These are phyloP conservation scores for Mucor piriformis DNA, from an alignment of 371 early-diverging fungal species.

Conservation along the genomic window DNA sequence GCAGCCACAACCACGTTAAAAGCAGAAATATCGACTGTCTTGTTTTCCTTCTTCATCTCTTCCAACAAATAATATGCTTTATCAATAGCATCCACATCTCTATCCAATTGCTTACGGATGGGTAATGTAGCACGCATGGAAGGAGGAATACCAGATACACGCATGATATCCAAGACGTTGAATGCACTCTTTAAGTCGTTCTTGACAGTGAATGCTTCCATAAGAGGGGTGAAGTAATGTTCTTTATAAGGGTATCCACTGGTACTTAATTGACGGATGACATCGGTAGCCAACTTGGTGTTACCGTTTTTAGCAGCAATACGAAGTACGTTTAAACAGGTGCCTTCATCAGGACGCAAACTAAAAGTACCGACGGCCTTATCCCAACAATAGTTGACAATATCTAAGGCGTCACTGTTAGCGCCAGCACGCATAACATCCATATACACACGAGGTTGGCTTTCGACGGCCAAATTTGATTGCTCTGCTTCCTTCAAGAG, in stretches of 20 bases:
- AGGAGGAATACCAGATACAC: constrained; percentile 53
- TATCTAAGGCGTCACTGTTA: constrained; percentile 41
- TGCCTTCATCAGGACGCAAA: constrained; percentile 66
- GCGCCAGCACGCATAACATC: constrained; percentile 55
- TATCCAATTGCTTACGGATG: constrained; percentile 27
- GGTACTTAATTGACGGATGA: constrained; percentile 59
- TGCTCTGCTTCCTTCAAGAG: constrained; percentile 57
- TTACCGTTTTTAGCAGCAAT: constrained; percentile 66
- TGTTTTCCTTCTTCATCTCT: constrained; percentile 51
- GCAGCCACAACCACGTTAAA: constrained; percentile 68
- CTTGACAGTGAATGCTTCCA: constrained; percentile 65
- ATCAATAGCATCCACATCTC: constrained; percentile 43
- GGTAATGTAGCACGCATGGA: constrained; percentile 45
- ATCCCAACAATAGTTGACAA: constrained; percentile 55
- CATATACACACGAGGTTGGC: constrained; percentile 47
- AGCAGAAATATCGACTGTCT: constrained; percentile 57
- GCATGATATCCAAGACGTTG: constrained; percentile 69
- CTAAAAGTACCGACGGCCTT: constrained; percentile 43
- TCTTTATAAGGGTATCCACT: constrained; percentile 62
- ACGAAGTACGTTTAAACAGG: constrained; percentile 58
- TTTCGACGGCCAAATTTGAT: constrained; percentile 37
- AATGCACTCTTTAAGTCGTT: constrained; percentile 66
- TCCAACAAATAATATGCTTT: constrained; percentile 57
- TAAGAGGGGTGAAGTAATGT: constrained; percentile 70
- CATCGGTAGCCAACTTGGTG: constrained; percentile 57